Evolutionary conservation across 805 yeast species (phyloP), one percentile per base, ranked within the genome.

Genomic region (Candida nitratophila): DNA sequence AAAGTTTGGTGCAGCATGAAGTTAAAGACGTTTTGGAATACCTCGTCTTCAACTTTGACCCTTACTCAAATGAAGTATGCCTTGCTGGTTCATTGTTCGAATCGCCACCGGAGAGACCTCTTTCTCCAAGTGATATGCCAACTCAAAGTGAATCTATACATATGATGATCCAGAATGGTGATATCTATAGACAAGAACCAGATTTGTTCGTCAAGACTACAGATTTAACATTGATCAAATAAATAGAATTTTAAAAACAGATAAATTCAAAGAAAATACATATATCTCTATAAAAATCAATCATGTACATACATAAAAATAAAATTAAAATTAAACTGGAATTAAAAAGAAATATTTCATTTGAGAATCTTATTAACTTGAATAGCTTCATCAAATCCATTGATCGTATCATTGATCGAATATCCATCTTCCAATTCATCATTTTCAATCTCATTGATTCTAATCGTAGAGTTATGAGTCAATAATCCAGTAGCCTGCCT

Each of bases 31-130:
- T 83, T 31, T 65, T 72, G 4, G 88, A 83, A 56, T 79, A 82
- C 52, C 64, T 77, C 24, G 81, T 79, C 1, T 79, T 76, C 59
- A 68, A 79, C 45, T 70, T 85, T 51, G 81, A 83, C 56, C 77
- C 86, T 24, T 70, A 74, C 44, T 64, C 81, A 44, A 68, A 82
- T 54, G 69, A 76, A 45, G 67, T 79, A 46, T 67, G 74, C 24
- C 61, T 86, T 52, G 77, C 86, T 47, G 87, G 87, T 37, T 71
- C 85, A 35, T 70, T 81, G 38, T 82, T 87, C 62, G 86, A 86
- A 59, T 70, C 75, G 48, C 60, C 65, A 48, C 71, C 74, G 14
- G 55, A 52, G 19, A 76, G 70, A 45, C 63, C 49, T 12, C 39
- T 61, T 14, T 53, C 55, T 39, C 59, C 62, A 6, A 53, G 57